Base-by-base conservation (phyloP, 352 stramenopile species). In the Aphanomyces stellatus region DNA sequence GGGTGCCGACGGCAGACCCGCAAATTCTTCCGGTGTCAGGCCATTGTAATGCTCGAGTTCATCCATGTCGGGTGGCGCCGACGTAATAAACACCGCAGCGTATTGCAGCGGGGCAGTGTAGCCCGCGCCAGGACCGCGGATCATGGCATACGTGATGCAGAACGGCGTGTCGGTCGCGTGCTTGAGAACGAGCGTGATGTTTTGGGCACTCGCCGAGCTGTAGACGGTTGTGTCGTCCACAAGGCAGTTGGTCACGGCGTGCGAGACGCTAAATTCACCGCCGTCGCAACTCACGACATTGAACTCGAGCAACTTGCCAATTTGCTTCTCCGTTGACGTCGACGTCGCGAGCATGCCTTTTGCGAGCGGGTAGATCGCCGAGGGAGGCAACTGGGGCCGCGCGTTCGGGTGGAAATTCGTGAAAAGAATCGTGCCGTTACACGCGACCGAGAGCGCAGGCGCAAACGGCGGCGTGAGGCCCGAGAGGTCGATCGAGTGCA, bases 121-220 rank as follows among this genome's bases (percentile, higher is more conserved):
- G 13, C 85, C 83, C 31, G 80, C 76, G 11, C 87, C 85, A 17
- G 87, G 85, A 4, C 85, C 83, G 53, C 87, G 85, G 5, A 93
- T 68, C 25, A 66, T 85, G n/a, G 88, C 53, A 55, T 87, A 91
- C 41, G 74, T 91, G 4, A 91, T 48, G 31, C 81, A 91, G 62
- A 95, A 93, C 1, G 83, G 85, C 5, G 85, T 92, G 55, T 95
- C 78, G 2, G 90, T 27, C 24, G 88, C 78, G 62, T 95, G 87
- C 25, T 85, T 86, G 13, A 95, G 48, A 17, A 95, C 78, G 35
- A 95, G 33, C 27, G 92, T 88, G 25, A 93, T 80, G 63, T 93
- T 95, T 19, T 71, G 49, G 27, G 77, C 72, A 55, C 90, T 87
- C 0, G 76, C 55, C 0, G 87, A 93, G 63, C 87, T 95, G 65